Conservation (phyloP, 2,329 filamentous ascomycete species). For the Penicillium sp. region DNA sequence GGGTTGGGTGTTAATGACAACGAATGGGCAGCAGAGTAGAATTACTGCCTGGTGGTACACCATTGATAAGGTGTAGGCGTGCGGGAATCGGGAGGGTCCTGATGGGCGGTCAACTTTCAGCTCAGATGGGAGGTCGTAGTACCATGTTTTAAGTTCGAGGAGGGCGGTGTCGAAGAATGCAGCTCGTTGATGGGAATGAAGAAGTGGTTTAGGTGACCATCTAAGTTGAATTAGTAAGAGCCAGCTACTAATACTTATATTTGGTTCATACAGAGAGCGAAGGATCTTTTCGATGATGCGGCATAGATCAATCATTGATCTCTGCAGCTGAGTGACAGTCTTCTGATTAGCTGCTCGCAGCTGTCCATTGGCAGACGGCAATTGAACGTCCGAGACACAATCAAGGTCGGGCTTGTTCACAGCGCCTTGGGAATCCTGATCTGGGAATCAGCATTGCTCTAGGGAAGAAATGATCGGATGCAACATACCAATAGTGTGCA, state of each 20-base stretch:
- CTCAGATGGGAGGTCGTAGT: slow-evolving; percentile 34
- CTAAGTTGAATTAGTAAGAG: slow-evolving; percentile 11
- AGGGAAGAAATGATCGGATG: neutral
- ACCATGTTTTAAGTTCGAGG: slow-evolving; percentile 36
- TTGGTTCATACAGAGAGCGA: slow-evolving; percentile 26
- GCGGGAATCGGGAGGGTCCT: slow-evolving; percentile 24
- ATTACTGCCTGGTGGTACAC: slow-evolving; percentile 36
- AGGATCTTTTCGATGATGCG: slow-evolving; percentile 35
- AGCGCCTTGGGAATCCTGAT: slow-evolving; percentile 32
- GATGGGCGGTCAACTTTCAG: slow-evolving; percentile 29
- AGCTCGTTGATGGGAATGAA: slow-evolving; percentile 18
- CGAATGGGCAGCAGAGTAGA: slow-evolving; percentile 33
- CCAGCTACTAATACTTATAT: neutral
- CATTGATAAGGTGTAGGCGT: slow-evolving; percentile 36
- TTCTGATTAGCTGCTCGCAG: slow-evolving; percentile 17
- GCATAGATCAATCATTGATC: slow-evolving; percentile 29
- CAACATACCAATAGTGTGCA: slow-evolving; percentile 37
- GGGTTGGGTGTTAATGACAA: slow-evolving; percentile 1
- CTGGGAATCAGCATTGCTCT: neutral
- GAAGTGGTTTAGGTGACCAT: slow-evolving; percentile 32
- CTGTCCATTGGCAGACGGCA: slow-evolving; percentile 17
- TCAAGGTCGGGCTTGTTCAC: slow-evolving; percentile 27
- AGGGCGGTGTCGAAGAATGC: slow-evolving; percentile 33
- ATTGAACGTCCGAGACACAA: slow-evolving; percentile 8
- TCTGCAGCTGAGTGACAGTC: slow-evolving; percentile 22